Evolutionary conservation across 768 basidiomycete species (phyloP), one percentile per base, ranked within the genome.

Genomic region (Panellus pusillus): DNA sequence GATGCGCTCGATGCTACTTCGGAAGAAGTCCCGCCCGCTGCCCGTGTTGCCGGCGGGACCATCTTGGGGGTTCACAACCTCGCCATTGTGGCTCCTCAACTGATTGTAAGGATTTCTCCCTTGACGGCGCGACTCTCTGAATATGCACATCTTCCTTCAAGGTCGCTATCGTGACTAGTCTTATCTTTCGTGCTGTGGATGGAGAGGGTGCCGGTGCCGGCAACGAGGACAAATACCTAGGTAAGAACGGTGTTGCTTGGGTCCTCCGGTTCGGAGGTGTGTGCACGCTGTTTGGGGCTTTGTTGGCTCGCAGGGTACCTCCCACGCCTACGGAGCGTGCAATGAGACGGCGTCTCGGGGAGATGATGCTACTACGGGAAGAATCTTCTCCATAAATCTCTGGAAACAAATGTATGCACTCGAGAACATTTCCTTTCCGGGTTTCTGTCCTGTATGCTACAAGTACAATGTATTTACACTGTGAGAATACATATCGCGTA

Each of bases 1-100:
- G 76, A 82, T 35, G 80, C 78, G 31, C 72, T 70, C 38, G 75
- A 81, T 12, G 66, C 66, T 32, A 68, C 68, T 39, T 61, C 65
- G 6, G 72, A 72, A 17, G 74, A 70, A 18, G 68, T 64, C 27
- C 46, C 61, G 29, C 68, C 77, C 24, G 62, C 69, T 4, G 71
- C 77, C 36, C 80, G 83, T 18, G 75, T 87, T 43, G 87, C 90
- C 2, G 94, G 93, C 15, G 94, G 94, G 9, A 97, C 95, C 1
- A 85, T 96, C 36, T 79, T 97, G 38, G 95, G 95, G 3, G 93
- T 98, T 37, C 95, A 98, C 65, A 98, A 98, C 66, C 76, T 98
- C 15, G 91, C 95, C 5, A 93, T 98, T 55, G 95, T 98, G 24
- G 84, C 93, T 72, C 95, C 95, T 18, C 95, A 98, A 62, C 90